These are phyloP conservation scores for Microstroma glucosiphilum DNA, from an alignment of 1,284 basidiomycete genomes.

Conservation along the genomic window DNA sequence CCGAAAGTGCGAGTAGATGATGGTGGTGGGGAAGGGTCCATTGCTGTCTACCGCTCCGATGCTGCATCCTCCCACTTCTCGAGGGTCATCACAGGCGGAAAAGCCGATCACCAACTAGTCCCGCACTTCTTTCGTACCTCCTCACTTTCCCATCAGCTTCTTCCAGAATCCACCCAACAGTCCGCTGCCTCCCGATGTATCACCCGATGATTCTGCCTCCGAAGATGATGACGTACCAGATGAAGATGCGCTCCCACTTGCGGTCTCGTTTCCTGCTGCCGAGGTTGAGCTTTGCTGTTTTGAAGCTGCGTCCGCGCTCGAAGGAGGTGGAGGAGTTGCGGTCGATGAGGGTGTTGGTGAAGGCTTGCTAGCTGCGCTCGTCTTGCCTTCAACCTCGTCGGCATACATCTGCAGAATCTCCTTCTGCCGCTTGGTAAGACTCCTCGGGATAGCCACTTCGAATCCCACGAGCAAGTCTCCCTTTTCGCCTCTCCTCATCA, in stretches of 20 bases:
- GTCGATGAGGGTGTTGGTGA: not conserved
- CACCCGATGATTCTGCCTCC: not conserved
- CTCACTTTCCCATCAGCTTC: constrained; percentile 4
- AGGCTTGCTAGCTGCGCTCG: not conserved
- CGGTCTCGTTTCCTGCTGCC: not conserved
- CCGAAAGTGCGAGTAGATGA: too few relatives aligned
- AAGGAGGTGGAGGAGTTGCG: not conserved
- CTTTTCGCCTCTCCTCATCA: constrained; percentile 55
- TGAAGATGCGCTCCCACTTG: not conserved
- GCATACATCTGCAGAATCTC: constrained; percentile 82
- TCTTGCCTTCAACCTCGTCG: constrained; percentile 78
- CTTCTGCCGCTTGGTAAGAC: constrained; percentile 70
- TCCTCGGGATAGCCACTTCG: constrained; percentile 82
- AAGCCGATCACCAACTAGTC: too few relatives aligned
- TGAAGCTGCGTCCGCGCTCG: not conserved
- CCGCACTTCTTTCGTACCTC: too few relatives aligned
- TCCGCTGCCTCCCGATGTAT: not conserved
- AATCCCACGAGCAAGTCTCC: constrained; percentile 92
- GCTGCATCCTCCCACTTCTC: too few relatives aligned
- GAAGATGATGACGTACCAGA: constrained; percentile 1
- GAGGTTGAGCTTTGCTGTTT: not conserved
- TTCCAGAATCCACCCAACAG: constrained; percentile 5
- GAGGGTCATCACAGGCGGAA: too few relatives aligned
- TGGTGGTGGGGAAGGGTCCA: too few relatives aligned
- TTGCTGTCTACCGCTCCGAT: too few relatives aligned